A percentile compares a stretch with the other conserved stretches of the same genome.
phyloP scores from a whole-genome alignment of 2,329 filamentous ascomycete genomes.

The Trichophyton mentagrophytes region DNA sequence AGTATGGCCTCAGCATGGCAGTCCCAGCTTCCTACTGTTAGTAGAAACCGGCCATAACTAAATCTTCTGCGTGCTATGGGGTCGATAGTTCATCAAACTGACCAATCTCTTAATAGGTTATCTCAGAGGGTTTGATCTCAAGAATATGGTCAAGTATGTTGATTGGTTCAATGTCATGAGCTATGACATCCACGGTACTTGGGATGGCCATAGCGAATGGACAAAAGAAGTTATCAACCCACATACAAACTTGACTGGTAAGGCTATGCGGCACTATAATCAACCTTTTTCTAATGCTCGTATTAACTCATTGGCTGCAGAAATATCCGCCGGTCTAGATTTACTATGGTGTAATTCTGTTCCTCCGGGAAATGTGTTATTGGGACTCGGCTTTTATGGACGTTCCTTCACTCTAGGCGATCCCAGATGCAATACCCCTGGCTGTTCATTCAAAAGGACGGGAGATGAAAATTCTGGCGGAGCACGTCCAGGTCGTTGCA shows the following conservation, averaged over 20 bases:
- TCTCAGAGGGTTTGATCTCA: constrained; percentile 18
- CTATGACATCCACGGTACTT: constrained; percentile 19
- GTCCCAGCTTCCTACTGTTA: constrained; percentile 10
- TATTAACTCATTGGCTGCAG: constrained; percentile 4
- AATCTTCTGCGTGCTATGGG: too few species aligned
- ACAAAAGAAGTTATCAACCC: constrained; percentile 11
- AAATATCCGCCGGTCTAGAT: constrained; percentile 20
- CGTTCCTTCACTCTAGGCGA: constrained; percentile 15
- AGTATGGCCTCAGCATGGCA: constrained; percentile 10
- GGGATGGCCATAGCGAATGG: constrained; percentile 15
- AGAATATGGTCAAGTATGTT: constrained; percentile 13
- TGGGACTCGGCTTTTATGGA: constrained; percentile 20
- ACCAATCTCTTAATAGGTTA: constrained; percentile 12
- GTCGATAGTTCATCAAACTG: too few species aligned
- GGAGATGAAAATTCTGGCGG: constrained; percentile 14
- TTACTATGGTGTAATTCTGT: constrained; percentile 20
- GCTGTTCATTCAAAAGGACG: constrained; percentile 17
- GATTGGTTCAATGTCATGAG: constrained; percentile 21
- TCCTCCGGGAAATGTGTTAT: constrained; percentile 14
- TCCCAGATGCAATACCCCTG: constrained; percentile 12
- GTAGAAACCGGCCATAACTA: background rate
- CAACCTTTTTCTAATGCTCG: constrained; percentile 15
- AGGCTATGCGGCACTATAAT: background rate
- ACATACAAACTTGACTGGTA: constrained; percentile 21
- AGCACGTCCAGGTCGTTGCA: constrained; percentile 20